phyloP scores from a whole-genome alignment of 306 rosid species.

The Prunus padus region DNA sequence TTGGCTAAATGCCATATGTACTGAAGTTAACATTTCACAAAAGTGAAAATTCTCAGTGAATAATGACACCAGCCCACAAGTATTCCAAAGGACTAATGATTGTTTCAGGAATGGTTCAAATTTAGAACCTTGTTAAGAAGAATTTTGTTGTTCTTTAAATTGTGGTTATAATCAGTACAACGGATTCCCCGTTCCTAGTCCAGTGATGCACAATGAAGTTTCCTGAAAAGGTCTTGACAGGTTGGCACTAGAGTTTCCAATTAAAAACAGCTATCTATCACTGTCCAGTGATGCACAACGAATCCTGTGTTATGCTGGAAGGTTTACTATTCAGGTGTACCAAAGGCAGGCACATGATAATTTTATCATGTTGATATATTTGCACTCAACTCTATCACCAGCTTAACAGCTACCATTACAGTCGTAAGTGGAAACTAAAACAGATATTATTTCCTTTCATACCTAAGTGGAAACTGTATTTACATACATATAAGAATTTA shows the following conservation, averaged over 20 bases:
- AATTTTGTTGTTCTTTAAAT: too few species aligned
- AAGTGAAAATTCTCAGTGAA: too few species aligned
- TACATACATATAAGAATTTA: too few species aligned
- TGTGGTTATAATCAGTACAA: not conserved
- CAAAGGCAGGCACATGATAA: not conserved
- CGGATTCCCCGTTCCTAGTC: not conserved
- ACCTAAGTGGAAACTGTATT: not conserved
- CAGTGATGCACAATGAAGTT: not conserved
- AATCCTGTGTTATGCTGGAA: slow-evolving; percentile 9
- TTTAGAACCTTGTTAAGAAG: too few species aligned
- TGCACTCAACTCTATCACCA: slow-evolving; percentile 84
- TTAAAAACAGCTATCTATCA: too few species aligned
- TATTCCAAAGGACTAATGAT: too few species aligned
- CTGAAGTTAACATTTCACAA: too few species aligned
- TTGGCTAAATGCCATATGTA: too few species aligned
- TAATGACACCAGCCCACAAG: too few species aligned
- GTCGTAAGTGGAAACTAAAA: too few species aligned
- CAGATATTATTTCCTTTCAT: not conserved
- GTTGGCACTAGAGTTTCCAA: not conserved
- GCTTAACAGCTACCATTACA: slow-evolving; percentile 97
- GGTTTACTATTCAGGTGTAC: not conserved
- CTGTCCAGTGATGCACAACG: too few species aligned
- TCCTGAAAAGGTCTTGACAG: not conserved
- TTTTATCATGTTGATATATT: slow-evolving; percentile 66
- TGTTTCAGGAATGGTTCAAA: too few species aligned